phyloP scores from a whole-genome alignment of 2,329 filamentous ascomycete genomes.

The Colletotrichum sp. region DNA sequence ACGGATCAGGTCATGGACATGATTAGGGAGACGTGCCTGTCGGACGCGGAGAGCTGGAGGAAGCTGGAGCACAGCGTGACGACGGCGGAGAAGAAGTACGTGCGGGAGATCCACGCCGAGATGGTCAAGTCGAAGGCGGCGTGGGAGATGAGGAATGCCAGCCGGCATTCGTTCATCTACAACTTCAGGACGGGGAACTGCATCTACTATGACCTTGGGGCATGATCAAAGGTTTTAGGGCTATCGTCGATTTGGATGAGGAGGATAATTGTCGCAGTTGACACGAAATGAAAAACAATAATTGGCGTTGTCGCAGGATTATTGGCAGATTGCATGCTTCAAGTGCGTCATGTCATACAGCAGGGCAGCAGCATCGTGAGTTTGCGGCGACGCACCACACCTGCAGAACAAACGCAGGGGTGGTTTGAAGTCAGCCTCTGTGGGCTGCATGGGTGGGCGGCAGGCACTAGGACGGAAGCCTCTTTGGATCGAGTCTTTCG shows the following conservation, averaged over 20 bases:
- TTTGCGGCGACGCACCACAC: neutral
- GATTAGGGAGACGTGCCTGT: constrained; percentile 75
- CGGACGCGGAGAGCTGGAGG: constrained; percentile 85
- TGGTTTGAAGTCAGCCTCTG: neutral
- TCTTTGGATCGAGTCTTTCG: neutral
- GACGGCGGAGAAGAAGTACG: constrained; percentile 79
- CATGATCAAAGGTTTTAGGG: constrained; percentile 26
- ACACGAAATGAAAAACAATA: neutral
- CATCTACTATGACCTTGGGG: constrained; percentile 81
- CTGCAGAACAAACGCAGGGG: neutral
- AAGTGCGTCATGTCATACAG: neutral
- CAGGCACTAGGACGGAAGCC: neutral
- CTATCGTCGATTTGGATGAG: neutral
- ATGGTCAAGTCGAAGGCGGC: constrained; percentile 66
- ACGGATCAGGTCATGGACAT: constrained; percentile 82
- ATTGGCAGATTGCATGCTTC: neutral
- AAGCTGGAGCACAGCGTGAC: constrained; percentile 79
- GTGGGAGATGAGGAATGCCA: constrained; percentile 58
- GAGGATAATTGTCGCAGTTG: neutral
- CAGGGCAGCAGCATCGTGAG: neutral
- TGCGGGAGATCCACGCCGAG: constrained; percentile 82
- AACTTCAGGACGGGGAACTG: constrained; percentile 87
- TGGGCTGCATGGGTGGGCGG: neutral
- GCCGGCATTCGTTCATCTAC: constrained; percentile 83
- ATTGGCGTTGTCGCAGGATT: neutral